Evolutionary conservation across 345 rosid genomes (phyloP).

Genomic region (Firmiana major): DNA sequence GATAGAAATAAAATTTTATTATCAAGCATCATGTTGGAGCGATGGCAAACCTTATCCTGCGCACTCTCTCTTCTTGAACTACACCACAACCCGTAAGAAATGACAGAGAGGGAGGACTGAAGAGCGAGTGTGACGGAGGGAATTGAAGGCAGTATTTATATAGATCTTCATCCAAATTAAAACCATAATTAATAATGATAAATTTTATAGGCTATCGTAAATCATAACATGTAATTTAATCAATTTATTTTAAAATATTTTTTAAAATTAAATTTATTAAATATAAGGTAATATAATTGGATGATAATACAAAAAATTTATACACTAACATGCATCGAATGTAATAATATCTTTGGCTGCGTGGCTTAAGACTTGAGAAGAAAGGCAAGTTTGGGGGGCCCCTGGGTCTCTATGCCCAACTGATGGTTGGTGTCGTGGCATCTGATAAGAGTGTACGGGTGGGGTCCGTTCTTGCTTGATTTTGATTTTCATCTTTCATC

Average conservation of each 20-base stretch:
- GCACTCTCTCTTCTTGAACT: conserved; percentile 11
- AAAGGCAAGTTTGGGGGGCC: no score
- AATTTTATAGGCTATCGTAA: no score
- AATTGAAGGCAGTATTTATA: neutral
- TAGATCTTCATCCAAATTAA: neutral
- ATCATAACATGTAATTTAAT: no score
- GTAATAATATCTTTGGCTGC: no score
- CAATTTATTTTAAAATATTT: no score
- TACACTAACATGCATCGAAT: no score
- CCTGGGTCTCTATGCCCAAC: no score
- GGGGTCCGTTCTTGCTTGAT: neutral
- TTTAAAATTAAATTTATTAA: no score
- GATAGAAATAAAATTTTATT: neutral
- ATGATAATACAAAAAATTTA: no score
- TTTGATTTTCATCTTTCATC: neutral
- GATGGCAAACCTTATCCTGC: neutral
- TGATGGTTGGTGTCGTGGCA: neutral
- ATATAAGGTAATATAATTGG: no score
- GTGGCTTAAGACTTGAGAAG: no score
- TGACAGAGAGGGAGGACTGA: neutral
- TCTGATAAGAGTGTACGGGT: neutral
- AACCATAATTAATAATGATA: no score
- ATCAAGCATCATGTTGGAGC: conserved; percentile 5
- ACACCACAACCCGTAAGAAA: neutral
- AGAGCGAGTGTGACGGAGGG: neutral